phyloP scores from a whole-genome alignment of 2,329 filamentous ascomycete species.

The Neoarthrinium moseri region DNA sequence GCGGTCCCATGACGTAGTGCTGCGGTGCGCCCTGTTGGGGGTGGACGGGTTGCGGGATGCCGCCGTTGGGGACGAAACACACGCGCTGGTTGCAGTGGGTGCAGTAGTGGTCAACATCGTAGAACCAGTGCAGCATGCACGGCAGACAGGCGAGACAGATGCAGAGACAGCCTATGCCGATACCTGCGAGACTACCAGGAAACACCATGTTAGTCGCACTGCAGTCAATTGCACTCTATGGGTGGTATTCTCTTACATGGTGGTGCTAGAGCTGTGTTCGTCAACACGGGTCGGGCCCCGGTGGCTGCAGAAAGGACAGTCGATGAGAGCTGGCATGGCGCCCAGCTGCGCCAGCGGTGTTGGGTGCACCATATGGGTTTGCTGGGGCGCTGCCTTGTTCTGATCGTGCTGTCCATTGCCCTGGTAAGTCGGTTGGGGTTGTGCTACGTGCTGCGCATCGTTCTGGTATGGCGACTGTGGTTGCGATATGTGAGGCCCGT shows the following conservation, averaged over 20 bases:
- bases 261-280: slow-evolving; percentile 13
- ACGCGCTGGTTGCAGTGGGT: slow-evolving; percentile 12
- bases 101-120: slow-evolving; percentile 12
- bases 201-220: background rate
- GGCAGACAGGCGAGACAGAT: slow-evolving; percentile 12
- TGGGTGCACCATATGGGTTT: background rate
- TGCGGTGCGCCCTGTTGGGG: slow-evolving; percentile 6
- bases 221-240: background rate
- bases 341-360: slow-evolving; percentile 4
- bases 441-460: too few relatives aligned
- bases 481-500: too few relatives aligned
- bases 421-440: too few relatives aligned
- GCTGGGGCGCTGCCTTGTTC: background rate
- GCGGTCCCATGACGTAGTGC: slow-evolving; percentile 9
- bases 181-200: slow-evolving; percentile 7
- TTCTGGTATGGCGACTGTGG: too few relatives aligned
- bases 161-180: slow-evolving; percentile 9
- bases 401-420: too few relatives aligned
- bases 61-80: slow-evolving; percentile 6
- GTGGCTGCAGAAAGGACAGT: slow-evolving; percentile 13
- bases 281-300: slow-evolving; percentile 10
- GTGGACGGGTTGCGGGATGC: slow-evolving; percentile 7
- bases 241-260: slow-evolving; percentile 4
- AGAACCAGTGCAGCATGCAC: slow-evolving; percentile 11
- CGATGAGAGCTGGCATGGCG: slow-evolving; percentile 9